Evolutionary conservation across 768 basidiomycete species (phyloP), one percentile per base, ranked within the genome.

Genomic region (Ramaria rubella): DNA sequence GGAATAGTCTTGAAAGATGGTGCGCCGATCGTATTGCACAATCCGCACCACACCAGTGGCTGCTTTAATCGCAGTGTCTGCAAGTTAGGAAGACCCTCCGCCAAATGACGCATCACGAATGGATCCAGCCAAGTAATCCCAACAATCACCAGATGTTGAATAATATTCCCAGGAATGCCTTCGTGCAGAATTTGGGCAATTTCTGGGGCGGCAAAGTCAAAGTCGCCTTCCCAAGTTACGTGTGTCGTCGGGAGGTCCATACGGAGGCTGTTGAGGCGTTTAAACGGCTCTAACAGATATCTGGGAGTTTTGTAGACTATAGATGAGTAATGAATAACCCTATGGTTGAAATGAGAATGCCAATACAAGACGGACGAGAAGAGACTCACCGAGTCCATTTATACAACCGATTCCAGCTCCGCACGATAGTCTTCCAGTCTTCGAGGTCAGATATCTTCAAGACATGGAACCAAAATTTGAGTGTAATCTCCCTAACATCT

Each of bases 71-170:
- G 17, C 14, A 55, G 29, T 14, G 53, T 43, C 27, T 40, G 38
- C 23, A 55, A 45, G 38, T 55, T 42, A 9, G 53, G 42, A 7
- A 55, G 30, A 30, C 33, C 33, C 51, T 21, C 31, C 17, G 34
- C 40, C 5, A 55, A 4, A 45, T 45, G 40, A n/a, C 40, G 27
- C 53, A 55, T 55, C 9, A 44, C 40, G n/a, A 24, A 30, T 4
- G 53, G 53, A 14, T 55, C 53, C 2, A 45, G 42, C 42, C 53
- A 55, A 9, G 53, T 45, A 30, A 55, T 45, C n/a, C 51, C 51
- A 33, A 14, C 31, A 23, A 52, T 40, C 51, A 26, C 53, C 14
- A 55, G 26, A 30, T 55, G 53, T 8, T 43, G 38, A n/a, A 55
- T 55, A 24, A 21, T 43, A 31, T 45, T 30, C 5, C 19, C 11